A percentile compares a stretch with the other conserved stretches of the same genome.
Evolutionary conservation across 176 grass and related monocot species (phyloP).

Genomic region (Alloteropsis semialata): DNA sequence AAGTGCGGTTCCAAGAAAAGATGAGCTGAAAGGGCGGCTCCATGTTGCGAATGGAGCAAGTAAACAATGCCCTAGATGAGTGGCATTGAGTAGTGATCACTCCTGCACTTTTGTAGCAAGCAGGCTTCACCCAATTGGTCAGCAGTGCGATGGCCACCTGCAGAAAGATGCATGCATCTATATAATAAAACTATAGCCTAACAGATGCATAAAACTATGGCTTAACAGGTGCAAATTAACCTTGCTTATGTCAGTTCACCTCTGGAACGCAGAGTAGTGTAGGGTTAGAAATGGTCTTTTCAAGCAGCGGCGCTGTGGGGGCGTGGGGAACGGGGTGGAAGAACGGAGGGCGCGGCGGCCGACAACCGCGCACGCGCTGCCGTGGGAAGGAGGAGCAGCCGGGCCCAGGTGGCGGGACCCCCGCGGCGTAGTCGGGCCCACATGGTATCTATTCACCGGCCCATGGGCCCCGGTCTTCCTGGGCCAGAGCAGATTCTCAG

Average conservation of each 20-base stretch:
- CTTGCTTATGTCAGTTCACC: slow-evolving; percentile 9
- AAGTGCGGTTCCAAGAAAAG: slow-evolving; percentile 50
- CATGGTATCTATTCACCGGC: neutral
- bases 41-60: slow-evolving; percentile 15
- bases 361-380: slow-evolving; percentile 57
- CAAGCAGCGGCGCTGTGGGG: slow-evolving; percentile 41
- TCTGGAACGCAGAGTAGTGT: neutral
- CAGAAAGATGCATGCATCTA: neutral
- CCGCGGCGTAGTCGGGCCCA: slow-evolving; percentile 28
- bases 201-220: neutral
- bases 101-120: neutral
- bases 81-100: neutral
- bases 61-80: slow-evolving; percentile 5
- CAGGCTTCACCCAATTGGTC: neutral
- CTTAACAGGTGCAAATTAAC: neutral
- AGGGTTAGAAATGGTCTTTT: slow-evolving; percentile 23
- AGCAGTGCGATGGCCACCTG: neutral
- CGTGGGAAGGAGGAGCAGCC: slow-evolving; percentile 28
- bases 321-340: slow-evolving; percentile 19
- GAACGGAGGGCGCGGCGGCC: slow-evolving; percentile 24
- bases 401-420: slow-evolving; percentile 40
- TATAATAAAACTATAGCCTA: neutral
- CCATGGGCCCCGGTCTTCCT: slow-evolving; percentile 12
- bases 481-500: slow-evolving; percentile 16
- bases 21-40: slow-evolving; percentile 17